Conservation (phyloP, 257 asterid genomes). For the Gentiana macrophylla region DNA sequence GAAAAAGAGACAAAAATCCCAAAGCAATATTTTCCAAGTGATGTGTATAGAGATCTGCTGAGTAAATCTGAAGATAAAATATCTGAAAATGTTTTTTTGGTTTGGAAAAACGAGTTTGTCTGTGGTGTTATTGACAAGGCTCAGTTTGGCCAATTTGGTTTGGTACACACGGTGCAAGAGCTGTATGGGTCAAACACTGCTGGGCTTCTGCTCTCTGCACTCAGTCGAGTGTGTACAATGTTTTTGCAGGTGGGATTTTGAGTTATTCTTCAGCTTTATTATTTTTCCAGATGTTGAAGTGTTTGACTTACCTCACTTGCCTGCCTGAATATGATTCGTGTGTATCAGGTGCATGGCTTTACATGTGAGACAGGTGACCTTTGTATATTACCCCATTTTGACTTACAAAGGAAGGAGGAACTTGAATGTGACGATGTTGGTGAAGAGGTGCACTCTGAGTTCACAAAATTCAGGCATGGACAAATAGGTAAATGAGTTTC, state of each 20-base stretch:
- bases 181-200: conserved; percentile 87
- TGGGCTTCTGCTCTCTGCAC: conserved; percentile 80
- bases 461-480: conserved; percentile 74
- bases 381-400: conserved; percentile 63
- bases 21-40: conserved; percentile 46
- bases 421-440: conserved; percentile 95
- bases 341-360: conserved; percentile 77
- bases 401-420: conserved; percentile 63
- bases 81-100: conserved; percentile 67
- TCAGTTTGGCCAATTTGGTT: conserved; percentile 93
- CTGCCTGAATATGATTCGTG: conserved; percentile 12
- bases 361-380: conserved; percentile 96
- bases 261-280: background rate
- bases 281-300: background rate
- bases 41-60: conserved; percentile 8
- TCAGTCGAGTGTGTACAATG: conserved; percentile 79
- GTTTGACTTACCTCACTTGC: background rate
- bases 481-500: conserved; percentile 48
- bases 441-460: conserved; percentile 88
- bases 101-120: conserved; percentile 90
- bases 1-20: conserved; percentile 77
- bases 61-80: conserved; percentile 54
- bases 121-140: conserved; percentile 98
- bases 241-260: conserved; percentile 66
- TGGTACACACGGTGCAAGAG: conserved; percentile 96